A percentile compares a stretch with the other conserved stretches of the same genome.
Evolutionary conservation across 164 flowering plant genomes (phyloP).

Genomic region (Umbellularia californica): DNA sequence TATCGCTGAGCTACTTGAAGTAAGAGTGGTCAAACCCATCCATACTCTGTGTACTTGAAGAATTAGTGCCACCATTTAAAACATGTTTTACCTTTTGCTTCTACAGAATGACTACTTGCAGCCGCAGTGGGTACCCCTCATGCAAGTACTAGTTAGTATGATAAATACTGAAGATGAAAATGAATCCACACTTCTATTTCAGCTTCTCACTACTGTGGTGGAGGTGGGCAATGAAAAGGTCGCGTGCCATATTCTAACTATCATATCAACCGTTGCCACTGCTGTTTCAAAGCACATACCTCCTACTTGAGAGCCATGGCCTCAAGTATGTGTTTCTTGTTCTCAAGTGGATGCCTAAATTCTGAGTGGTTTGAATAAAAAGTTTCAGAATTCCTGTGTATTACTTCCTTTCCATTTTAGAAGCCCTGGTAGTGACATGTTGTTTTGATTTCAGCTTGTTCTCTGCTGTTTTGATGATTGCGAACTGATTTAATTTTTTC

Average conservation of each 20-base stretch:
- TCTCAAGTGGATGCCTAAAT: background rate
- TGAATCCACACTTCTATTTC: constrained; percentile 44
- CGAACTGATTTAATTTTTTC: background rate
- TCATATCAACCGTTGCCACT: constrained; percentile 38
- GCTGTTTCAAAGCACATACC: constrained; percentile 48
- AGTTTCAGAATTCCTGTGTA: background rate
- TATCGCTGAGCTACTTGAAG: constrained; percentile 62
- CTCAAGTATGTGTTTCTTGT: constrained; percentile 28
- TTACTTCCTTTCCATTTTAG: background rate
- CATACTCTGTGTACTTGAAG: background rate
- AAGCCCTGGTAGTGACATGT: background rate
- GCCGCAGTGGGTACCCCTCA: constrained; percentile 72
- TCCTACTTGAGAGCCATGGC: constrained; percentile 55
- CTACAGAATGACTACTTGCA: constrained; percentile 73
- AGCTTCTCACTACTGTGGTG: constrained; percentile 57
- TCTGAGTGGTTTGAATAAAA: background rate
- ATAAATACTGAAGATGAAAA: constrained; percentile 44
- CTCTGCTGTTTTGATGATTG: background rate
- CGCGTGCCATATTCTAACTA: constrained; percentile 49
- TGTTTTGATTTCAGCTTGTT: background rate
- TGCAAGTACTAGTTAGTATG: constrained; percentile 49
- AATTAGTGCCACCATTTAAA: constrained; percentile 1
- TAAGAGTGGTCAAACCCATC: constrained; percentile 13
- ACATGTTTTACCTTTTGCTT: background rate
- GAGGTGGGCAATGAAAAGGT: constrained; percentile 56